Percentiles rank a stretch among this genome's conserved stretches.
phyloP scores from a whole-genome alignment of 257 asterid species.

The Marsdenia floribunda region DNA sequence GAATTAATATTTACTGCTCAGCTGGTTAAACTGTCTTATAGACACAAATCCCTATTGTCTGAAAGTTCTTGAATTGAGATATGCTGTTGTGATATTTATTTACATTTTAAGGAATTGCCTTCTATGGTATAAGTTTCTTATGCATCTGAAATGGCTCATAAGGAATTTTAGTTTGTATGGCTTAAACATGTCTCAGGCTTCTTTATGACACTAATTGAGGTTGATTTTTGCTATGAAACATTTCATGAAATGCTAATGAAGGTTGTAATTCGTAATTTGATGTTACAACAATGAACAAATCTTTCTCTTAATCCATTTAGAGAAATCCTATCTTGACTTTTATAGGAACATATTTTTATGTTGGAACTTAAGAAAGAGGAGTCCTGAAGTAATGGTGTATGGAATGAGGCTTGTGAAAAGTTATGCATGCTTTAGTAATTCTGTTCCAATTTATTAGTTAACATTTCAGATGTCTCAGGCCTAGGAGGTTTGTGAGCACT shows the following conservation, averaged over 20 bases:
- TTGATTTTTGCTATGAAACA: not conserved
- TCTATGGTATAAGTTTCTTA: not conserved
- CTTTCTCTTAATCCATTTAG: not conserved
- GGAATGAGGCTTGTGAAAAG: not conserved
- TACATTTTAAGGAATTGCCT: not conserved
- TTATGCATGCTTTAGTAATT: not conserved
- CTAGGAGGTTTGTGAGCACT: not conserved
- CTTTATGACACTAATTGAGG: not conserved
- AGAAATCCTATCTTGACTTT: not conserved
- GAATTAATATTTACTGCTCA: not conserved
- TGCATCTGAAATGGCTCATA: not conserved
- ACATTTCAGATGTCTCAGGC: not conserved
- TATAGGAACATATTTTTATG: not conserved
- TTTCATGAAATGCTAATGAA: not conserved
- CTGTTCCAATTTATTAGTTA: not conserved
- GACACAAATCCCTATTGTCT: not conserved
- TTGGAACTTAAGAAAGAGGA: not conserved
- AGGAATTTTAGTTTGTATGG: not conserved
- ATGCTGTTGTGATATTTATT: not conserved
- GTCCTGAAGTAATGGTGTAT: not conserved
- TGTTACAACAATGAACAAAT: not conserved
- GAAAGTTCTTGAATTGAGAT: not conserved
- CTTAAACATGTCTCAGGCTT: not conserved
- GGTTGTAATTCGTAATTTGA: not conserved
- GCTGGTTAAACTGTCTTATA: not conserved